Conservation (phyloP, 176 grass and related monocot genomes). For the Rhynchospora tenuis region DNA sequence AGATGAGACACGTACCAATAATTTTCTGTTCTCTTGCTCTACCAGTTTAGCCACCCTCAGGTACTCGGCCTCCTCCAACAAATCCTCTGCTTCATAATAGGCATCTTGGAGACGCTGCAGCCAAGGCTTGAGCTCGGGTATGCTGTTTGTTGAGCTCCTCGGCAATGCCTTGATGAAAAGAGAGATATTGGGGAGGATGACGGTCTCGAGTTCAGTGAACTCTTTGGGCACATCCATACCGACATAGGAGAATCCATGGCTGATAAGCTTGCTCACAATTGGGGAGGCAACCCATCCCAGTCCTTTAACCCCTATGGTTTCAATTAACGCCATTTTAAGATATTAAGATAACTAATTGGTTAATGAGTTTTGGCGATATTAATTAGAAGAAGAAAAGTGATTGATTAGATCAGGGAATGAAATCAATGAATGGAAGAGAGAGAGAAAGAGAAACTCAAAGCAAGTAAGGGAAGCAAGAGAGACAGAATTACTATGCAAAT, state of each 20-base stretch:
- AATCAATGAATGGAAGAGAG: no score
- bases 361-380: no score
- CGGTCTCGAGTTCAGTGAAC: background rate
- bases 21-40: background rate
- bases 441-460: no score
- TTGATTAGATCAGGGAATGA: no score
- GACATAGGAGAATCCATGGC: background rate
- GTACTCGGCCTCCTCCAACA: background rate
- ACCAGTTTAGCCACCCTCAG: background rate
- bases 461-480: no score
- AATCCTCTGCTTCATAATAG: background rate
- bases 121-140: background rate
- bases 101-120: slow-evolving; percentile 5
- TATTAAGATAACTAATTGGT: no score
- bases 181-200: background rate
- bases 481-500: no score
- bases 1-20: background rate
- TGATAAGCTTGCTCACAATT: background rate
- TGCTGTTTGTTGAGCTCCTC: no score
- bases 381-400: no score
- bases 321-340: no score
- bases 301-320: background rate
- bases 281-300: background rate
- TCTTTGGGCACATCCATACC: background rate
- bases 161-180: background rate